Evolutionary conservation across 2,329 filamentous ascomycete genomes (phyloP).

Genomic region (Penicillium fuscoglaucum): DNA sequence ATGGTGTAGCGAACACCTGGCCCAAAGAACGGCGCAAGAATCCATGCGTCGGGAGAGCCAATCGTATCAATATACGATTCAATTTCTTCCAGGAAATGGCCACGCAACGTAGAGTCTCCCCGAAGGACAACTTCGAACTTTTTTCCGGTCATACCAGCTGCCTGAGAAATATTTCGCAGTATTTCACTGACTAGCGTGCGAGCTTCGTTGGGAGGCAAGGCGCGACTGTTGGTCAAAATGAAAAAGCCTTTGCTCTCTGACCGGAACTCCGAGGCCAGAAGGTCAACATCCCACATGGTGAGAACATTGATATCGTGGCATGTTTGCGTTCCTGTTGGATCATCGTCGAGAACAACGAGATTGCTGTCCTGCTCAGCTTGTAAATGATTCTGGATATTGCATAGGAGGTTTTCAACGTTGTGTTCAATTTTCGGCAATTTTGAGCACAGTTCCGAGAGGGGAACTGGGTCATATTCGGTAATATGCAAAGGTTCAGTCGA

Average conservation of each 20-base stretch:
- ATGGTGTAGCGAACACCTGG: slow-evolving; percentile 1
- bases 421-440: background rate
- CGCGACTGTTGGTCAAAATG: background rate
- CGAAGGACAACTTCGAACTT: slow-evolving; percentile 1
- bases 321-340: slow-evolving; percentile 2
- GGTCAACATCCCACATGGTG: background rate
- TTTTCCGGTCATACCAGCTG: background rate
- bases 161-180: background rate
- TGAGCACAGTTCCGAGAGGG: background rate
- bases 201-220: background rate
- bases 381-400: background rate
- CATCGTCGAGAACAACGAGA: background rate
- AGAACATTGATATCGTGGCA: slow-evolving; percentile 1
- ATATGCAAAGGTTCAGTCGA: background rate
- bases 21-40: slow-evolving; percentile 1
- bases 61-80: slow-evolving; percentile 2
- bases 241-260: background rate
- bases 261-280: background rate
- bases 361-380: background rate
- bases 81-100: background rate
- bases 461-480: background rate
- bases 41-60: background rate
- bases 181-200: background rate
- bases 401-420: background rate
- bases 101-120: background rate